phyloP scores from a whole-genome alignment of 768 basidiomycete genomes.

The Lactifluus pinguis region DNA sequence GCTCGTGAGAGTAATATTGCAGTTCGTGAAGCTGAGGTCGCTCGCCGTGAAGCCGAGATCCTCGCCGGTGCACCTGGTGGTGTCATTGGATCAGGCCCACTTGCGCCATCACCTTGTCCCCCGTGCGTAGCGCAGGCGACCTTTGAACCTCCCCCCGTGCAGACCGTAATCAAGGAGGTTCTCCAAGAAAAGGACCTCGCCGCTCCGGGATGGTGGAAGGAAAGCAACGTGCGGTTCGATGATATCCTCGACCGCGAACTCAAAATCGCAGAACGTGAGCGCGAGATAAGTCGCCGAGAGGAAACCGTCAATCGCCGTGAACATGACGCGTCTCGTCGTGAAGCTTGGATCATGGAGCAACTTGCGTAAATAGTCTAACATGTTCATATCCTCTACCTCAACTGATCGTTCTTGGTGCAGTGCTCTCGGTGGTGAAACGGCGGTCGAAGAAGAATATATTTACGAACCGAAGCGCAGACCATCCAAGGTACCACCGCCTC shows the following conservation, averaged over 20 bases:
- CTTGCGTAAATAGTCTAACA: slow-evolving; percentile 51
- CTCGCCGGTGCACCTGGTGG: slow-evolving; percentile 79
- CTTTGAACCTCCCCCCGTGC: slow-evolving; percentile 43
- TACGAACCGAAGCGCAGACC: slow-evolving; percentile 78
- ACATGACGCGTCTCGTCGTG: slow-evolving; percentile 79
- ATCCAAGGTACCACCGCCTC: slow-evolving; percentile 81
- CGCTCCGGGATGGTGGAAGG: slow-evolving; percentile 71
- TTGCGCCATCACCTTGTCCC: slow-evolving; percentile 35
- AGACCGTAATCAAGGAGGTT: slow-evolving; percentile 83
- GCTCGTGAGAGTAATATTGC: slow-evolving; percentile 74
- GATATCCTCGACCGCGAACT: slow-evolving; percentile 80
- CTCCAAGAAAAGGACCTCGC: slow-evolving; percentile 73
- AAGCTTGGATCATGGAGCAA: slow-evolving; percentile 90
- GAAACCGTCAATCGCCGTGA: slow-evolving; percentile 79
- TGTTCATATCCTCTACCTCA: neutral
- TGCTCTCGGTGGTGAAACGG: slow-evolving; percentile 59
- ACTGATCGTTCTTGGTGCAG: slow-evolving; percentile 28
- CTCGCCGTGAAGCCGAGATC: slow-evolving; percentile 79
- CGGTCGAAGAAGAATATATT: slow-evolving; percentile 71
- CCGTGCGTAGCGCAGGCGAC: slow-evolving; percentile 53
- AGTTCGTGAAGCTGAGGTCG: slow-evolving; percentile 78
- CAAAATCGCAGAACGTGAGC: slow-evolving; percentile 75
- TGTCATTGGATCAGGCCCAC: slow-evolving; percentile 48
- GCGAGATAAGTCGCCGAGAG: slow-evolving; percentile 80
- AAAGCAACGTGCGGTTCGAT: slow-evolving; percentile 61